These are phyloP conservation scores for Phenoliferia sp. DNA, from an alignment of 1,284 basidiomycete species.

Conservation along the genomic window DNA sequence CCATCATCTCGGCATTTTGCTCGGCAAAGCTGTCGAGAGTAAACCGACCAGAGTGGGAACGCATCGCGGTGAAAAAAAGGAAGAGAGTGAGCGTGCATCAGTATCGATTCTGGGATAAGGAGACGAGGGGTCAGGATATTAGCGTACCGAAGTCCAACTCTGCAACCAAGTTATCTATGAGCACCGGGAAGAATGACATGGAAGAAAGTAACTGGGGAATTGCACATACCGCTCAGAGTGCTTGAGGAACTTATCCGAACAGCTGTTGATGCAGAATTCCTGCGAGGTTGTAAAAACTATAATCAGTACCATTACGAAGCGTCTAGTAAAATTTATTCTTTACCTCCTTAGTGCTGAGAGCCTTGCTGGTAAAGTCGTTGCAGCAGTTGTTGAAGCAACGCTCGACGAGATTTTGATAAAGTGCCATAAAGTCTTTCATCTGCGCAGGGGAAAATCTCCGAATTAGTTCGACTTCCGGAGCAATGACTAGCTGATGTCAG, in stretches of 20 bases:
- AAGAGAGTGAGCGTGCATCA: too few species aligned
- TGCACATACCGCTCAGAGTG: slow-evolving; percentile 63
- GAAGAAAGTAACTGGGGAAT: neutral
- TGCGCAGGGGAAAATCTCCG: slow-evolving; percentile 43
- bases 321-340: too few species aligned
- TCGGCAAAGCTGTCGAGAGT: slow-evolving; percentile 21
- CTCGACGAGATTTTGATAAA: slow-evolving; percentile 95
- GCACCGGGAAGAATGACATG: neutral
- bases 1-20: slow-evolving; percentile 38
- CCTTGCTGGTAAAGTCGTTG: slow-evolving; percentile 94
- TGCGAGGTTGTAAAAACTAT: too few species aligned
- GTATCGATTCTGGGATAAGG: too few species aligned
- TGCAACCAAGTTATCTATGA: neutral
- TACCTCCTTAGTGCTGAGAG: slow-evolving; percentile 89
- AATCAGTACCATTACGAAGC: too few species aligned
- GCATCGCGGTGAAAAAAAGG: slow-evolving; percentile 26
- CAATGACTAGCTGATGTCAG: too few species aligned
- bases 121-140: neutral
- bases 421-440: slow-evolving; percentile 97
- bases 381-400: slow-evolving; percentile 92
- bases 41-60: neutral
- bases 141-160: slow-evolving; percentile 26
- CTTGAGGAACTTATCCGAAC: slow-evolving; percentile 90
- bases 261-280: slow-evolving; percentile 56
- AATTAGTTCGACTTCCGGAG: too few species aligned